These are phyloP conservation scores for Insectozyma bohioensis DNA, from an alignment of 1,139 yeast genomes.

Conservation along the genomic window DNA sequence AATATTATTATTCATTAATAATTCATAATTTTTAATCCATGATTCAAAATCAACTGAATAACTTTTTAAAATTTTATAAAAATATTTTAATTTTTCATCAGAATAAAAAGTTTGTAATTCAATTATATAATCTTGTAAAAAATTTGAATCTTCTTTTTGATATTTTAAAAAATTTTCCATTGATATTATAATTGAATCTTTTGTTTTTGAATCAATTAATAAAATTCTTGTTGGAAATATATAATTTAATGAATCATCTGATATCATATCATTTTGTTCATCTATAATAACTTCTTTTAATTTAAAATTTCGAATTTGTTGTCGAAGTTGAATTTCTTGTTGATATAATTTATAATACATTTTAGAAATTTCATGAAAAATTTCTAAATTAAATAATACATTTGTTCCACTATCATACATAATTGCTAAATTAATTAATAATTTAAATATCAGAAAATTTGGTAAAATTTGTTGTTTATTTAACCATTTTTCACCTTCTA, in stretches of 20 bases:
- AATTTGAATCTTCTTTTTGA: constrained; percentile 12
- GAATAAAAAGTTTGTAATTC: constrained; percentile 49
- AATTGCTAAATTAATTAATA: constrained; percentile 48
- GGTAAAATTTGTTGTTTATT: constrained; percentile 50
- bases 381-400: constrained; percentile 28
- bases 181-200: constrained; percentile 40
- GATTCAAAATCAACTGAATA: constrained; percentile 45
- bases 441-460: constrained; percentile 46
- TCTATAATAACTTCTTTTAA: constrained; percentile 32
- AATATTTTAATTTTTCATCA: constrained; percentile 50
- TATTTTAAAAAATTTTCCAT: constrained; percentile 41
- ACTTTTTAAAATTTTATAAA: constrained; percentile 32
- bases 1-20: constrained; percentile 36
- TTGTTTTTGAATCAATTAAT: constrained; percentile 28
- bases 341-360: constrained; percentile 30
- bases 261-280: constrained; percentile 32
- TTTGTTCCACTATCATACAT: constrained; percentile 34
- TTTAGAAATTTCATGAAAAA: constrained; percentile 29
- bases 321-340: constrained; percentile 44
- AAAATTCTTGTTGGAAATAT: constrained; percentile 56
- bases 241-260: constrained; percentile 52
- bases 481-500: constrained; percentile 56
- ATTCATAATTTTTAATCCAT: constrained; percentile 53
- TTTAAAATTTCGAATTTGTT: constrained; percentile 30
- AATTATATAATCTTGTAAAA: constrained; percentile 17